Percentiles rank a stretch among this genome's conserved stretches.
phyloP scores from a whole-genome alignment of 2,329 filamentous ascomycete species.

The Alternaria alternata region DNA sequence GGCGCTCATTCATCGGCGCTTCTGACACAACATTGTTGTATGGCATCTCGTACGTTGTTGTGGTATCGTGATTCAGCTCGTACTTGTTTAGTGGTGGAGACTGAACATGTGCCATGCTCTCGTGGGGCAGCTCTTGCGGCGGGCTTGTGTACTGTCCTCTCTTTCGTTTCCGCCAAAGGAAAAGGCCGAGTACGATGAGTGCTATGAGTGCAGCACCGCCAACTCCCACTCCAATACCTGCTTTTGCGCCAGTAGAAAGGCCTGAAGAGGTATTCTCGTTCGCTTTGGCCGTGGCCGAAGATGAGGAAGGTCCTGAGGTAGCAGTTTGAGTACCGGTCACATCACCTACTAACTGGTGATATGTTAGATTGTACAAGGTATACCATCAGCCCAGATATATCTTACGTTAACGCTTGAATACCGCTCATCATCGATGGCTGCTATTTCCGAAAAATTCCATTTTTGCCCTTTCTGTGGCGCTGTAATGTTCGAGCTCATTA shows the following conservation, averaged over 20 bases:
- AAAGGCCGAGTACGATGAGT: conserved; percentile 74
- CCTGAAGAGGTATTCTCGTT: conserved; percentile 12
- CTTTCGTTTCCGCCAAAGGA: conserved; percentile 28
- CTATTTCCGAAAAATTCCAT: background rate
- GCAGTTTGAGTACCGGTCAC: conserved; percentile 4
- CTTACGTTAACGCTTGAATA: conserved; percentile 27
- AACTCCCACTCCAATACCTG: conserved; percentile 28
- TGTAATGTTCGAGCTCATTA: conserved; percentile 27
- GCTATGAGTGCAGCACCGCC: conserved; percentile 29
- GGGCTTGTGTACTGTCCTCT: conserved; percentile 7
- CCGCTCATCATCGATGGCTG: conserved; percentile 8
- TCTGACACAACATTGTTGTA: conserved; percentile 14
- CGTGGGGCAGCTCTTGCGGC: background rate
- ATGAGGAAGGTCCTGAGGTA: background rate
- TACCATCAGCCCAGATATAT: background rate
- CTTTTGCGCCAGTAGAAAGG: conserved; percentile 32
- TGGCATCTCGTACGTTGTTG: conserved; percentile 28
- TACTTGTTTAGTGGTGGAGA: conserved; percentile 9
- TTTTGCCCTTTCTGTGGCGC: background rate
- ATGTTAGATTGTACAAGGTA: conserved; percentile 3
- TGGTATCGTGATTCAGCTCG: conserved; percentile 22
- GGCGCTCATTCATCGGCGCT: conserved; percentile 15
- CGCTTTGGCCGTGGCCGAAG: background rate
- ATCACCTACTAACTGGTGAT: conserved; percentile 9
- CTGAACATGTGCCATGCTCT: background rate